Evolutionary conservation across 495 filamentous ascomycete genomes (phyloP).

Genomic region (Sporormia fimetaria): DNA sequence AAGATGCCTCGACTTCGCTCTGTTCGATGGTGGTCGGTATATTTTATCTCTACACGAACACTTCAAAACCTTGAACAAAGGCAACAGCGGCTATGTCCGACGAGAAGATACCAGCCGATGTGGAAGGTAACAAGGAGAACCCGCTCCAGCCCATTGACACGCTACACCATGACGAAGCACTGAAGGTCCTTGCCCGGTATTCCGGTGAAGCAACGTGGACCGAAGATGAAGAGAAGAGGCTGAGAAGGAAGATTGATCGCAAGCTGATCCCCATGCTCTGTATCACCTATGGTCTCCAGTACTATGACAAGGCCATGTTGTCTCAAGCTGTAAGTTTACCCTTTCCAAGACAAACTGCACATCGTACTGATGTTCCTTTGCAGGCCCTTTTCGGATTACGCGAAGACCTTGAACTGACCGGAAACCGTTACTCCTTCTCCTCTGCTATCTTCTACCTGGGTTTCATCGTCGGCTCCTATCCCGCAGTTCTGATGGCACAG

Average conservation of each 20-base stretch:
- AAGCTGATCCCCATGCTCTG: constrained; percentile 42
- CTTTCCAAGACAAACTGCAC: background rate
- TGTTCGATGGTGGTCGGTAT: too few relatives aligned
- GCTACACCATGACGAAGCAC: constrained; percentile 37
- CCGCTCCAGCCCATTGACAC: constrained; percentile 29
- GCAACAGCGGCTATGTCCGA: constrained; percentile 30
- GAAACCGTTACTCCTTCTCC: constrained; percentile 34
- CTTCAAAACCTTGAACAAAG: too few relatives aligned
- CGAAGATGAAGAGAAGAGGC: constrained; percentile 32
- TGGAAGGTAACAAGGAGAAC: constrained; percentile 3
- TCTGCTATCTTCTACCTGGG: constrained; percentile 41
- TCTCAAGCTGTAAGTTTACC: constrained; percentile 29
- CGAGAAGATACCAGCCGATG: constrained; percentile 27
- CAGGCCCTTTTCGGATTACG: constrained; percentile 33
- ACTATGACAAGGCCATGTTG: constrained; percentile 37
- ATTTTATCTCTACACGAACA: too few relatives aligned
- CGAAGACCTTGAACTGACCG: constrained; percentile 31
- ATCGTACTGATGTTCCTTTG: background rate
- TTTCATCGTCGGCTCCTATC: constrained; percentile 39
- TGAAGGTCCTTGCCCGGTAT: constrained; percentile 34
- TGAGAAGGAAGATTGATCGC: constrained; percentile 36
- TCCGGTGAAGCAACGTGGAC: constrained; percentile 36
- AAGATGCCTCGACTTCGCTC: too few relatives aligned
- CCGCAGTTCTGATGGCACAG: constrained; percentile 37
- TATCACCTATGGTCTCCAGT: constrained; percentile 38